These are phyloP conservation scores for Penicillium chermesinum DNA, from an alignment of 495 filamentous ascomycete species.

Conservation along the genomic window DNA sequence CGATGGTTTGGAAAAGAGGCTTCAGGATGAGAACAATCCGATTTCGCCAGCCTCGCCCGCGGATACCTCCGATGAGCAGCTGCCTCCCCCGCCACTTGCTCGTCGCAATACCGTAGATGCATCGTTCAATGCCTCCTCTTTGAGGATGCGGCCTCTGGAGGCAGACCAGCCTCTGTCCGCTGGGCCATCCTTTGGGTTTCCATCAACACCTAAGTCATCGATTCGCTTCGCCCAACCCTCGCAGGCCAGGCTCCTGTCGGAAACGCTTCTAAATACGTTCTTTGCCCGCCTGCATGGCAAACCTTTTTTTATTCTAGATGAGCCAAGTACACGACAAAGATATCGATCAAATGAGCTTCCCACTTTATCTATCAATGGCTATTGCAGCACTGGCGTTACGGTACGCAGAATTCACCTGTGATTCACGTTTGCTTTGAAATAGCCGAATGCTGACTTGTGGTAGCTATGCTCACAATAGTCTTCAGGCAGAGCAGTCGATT, in stretches of 20 bases:
- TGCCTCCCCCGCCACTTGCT: constrained; percentile 7
- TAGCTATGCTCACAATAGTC: constrained; percentile 58
- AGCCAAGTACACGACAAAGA: constrained; percentile 61
- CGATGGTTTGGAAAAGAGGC: constrained; percentile 72
- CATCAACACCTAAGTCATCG: constrained; percentile 4
- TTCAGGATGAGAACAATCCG: constrained; percentile 61
- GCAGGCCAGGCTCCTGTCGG: constrained; percentile 38
- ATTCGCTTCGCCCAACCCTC: constrained; percentile 20
- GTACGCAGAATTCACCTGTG: constrained; percentile 33
- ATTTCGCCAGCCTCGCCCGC: constrained; percentile 42
- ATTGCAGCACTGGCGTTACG: constrained; percentile 68
- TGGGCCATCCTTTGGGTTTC: too few relatives aligned
- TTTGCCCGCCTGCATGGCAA: constrained; percentile 73
- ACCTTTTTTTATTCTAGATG: constrained; percentile 73
- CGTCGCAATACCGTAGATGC: constrained; percentile 22
- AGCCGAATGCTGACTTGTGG: constrained; percentile 7
- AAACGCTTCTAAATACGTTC: constrained; percentile 67
- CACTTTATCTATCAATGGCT: constrained; percentile 55
- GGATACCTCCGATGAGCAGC: constrained; percentile 10
- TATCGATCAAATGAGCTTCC: constrained; percentile 63
- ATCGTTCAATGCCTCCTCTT: constrained; percentile 14
- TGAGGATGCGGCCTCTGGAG: constrained; percentile 7
- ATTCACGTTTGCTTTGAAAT: background rate
- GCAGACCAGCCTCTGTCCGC: background rate
- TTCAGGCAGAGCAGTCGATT: constrained; percentile 54